Percentiles rank a stretch among this genome's conserved stretches.
These are phyloP conservation scores for Hygrocybe punicea DNA, from an alignment of 768 basidiomycete species.

Conservation along the genomic window DNA sequence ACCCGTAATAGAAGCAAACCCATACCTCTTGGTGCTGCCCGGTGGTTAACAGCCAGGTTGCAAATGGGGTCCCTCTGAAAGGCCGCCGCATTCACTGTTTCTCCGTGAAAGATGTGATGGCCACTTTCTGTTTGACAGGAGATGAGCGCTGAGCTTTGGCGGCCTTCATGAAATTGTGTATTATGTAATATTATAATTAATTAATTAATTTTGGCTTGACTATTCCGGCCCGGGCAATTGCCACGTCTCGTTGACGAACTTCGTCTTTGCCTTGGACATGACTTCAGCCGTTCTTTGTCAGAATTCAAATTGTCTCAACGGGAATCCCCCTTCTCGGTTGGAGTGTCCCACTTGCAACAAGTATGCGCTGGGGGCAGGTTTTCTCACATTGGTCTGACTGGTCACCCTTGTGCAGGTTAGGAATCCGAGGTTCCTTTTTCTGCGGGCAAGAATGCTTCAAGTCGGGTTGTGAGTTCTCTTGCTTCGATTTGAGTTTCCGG, in stretches of 20 bases:
- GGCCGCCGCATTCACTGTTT: no score
- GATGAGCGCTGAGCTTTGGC: no score
- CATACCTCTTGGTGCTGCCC: no score
- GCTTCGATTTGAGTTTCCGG: slow-evolving; percentile 5
- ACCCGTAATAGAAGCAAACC: not conserved
- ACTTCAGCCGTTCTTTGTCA: slow-evolving; percentile 51
- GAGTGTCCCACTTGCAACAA: slow-evolving; percentile 95
- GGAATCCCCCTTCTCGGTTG: slow-evolving; percentile 78
- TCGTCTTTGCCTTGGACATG: slow-evolving; percentile 12
- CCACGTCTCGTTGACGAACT: not conserved
- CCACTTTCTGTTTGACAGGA: no score
- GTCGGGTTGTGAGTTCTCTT: slow-evolving; percentile 68
- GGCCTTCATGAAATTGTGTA: no score
- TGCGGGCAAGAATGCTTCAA: slow-evolving; percentile 98
- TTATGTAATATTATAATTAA: no score
- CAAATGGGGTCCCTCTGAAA: no score
- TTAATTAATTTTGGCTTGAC: no score
- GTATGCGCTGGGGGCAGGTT: slow-evolving; percentile 42
- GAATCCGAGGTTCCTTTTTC: slow-evolving; percentile 82
- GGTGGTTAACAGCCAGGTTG: no score
- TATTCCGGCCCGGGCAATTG: no score
- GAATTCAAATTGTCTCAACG: slow-evolving; percentile 68
- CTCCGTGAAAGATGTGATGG: no score
- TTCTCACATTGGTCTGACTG: not conserved
- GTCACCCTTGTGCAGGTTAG: slow-evolving; percentile 48